Base-by-base conservation (phyloP, 2,329 filamentous ascomycete species). In the Fulvia fulva region DNA sequence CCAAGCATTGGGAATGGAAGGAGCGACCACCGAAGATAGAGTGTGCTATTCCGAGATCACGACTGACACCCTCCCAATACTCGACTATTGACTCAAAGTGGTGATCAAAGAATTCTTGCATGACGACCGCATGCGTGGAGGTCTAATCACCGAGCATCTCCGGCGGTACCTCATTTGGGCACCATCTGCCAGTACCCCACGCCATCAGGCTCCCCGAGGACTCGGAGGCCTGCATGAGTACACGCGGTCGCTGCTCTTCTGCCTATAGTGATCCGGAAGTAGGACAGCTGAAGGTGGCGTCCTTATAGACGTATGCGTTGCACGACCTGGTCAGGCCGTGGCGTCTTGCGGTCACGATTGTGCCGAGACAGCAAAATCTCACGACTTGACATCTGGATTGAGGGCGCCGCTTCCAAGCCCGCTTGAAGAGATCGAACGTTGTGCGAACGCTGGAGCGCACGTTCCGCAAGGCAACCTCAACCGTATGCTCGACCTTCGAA, bases 81-180 rank as follows among this genome's bases (percentile, higher is more conserved):
- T 41, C 16, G 1, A 41, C 37, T n/a, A 41, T 19, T 16, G 37
- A 41, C 16, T 2, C 14, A 41, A n/a, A 19, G n/a, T n/a, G 16
- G 37, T 41, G 16, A 5, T 19, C 14, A 41, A 19, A 41, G 37
- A 41, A 19, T 54, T 32, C 9, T 46, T 14, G 41, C 41, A 54
- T 45, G 25, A 46, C n/a, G 8, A 41, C 41, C 23, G 43, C 43
- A 16, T 44, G 23, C 52, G n/a, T 46, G 52, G 25, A 11, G 51
- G n/a, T 22, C 25, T 44, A 41, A 57, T 30, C 23, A 53, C 50
- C 55, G 55, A 57, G 44, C 55, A 57, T 53, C n/a, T 53, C 55
- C 55, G 55, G n/a, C 37, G 41, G 26, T 22, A 23, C 30, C 45
- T 8, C 30, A 25, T 16, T 49, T 50, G 43, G 44, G 47, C 51